Evolutionary conservation across 2,329 filamentous ascomycete species (phyloP), one percentile per base, ranked within the genome.

Genomic region (Claviceps pusilla): DNA sequence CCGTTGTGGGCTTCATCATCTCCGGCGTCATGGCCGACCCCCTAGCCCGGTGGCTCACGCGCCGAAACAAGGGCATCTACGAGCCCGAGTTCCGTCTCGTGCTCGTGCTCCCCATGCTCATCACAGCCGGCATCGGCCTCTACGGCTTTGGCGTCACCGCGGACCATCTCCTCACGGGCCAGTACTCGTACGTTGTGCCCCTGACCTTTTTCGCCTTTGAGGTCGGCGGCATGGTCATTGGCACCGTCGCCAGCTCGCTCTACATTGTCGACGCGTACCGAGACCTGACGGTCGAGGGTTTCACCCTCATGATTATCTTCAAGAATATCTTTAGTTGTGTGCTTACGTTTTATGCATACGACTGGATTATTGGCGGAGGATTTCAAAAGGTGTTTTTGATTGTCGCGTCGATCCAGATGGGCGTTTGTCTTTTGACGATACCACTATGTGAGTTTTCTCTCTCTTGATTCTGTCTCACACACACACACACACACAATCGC

Each of bases 221-320:
- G 65, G 87, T 95, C 9, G 83, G 85, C 57, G 89, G 88, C 2
- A 95, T 95, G 88, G 89, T 96, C 0, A 83, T 95, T 64, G 90
- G 90, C 1, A 88, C 90, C 1, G 89, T 95, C 2, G 84, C 87
- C 1, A 86, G 83, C 57, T 87, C 87, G 1, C 72, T 95, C 29
- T 97, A 97, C 65, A 85, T 96, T 63, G 87, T 95, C 7, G 91
- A 96, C 70, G 90, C 90, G 0, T 91, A 96, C 69, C 84, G 89
- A 7, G 84, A 91, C 57, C 80, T 95, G 55, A 82, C 87, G 1
- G 80, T 95, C 50, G 90, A 96, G 69, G 87, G 83, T 7, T 95
- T 95, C 66, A 95, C 89, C 0, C 87, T 88, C 69, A 79, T 93
- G 66, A 78, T 95, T 59, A 83, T 95, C 53, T 95, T 96, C 76